Percentiles rank a stretch among this genome's conserved stretches.
Evolutionary conservation across 345 rosid species (phyloP).

Genomic region (Eucalyptus dawsonii): DNA sequence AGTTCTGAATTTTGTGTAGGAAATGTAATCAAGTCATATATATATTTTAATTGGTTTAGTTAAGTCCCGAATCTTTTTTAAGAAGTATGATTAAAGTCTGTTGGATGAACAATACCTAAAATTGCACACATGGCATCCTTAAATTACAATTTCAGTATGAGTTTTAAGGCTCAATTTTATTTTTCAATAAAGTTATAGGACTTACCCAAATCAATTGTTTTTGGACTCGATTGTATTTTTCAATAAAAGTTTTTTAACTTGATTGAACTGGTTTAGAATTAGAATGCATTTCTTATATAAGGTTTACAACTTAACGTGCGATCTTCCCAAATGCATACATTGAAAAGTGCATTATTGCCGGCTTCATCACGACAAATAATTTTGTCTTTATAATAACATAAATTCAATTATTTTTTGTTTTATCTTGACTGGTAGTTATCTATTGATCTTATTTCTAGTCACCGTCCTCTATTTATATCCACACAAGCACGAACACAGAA

Average conservation of each 20-base stretch:
- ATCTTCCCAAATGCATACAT: neutral
- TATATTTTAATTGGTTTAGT: too few species aligned
- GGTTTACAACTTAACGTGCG: neutral
- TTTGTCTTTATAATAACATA: neutral
- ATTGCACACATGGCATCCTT: too few species aligned
- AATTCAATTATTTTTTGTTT: neutral
- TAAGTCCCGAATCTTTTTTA: too few species aligned
- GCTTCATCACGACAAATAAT: neutral
- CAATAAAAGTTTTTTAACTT: neutral
- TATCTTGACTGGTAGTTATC: neutral
- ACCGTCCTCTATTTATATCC: neutral
- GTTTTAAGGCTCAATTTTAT: too few species aligned
- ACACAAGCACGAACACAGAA: neutral
- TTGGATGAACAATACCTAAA: too few species aligned
- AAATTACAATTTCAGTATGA: too few species aligned
- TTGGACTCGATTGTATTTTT: neutral
- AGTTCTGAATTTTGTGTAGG: too few species aligned
- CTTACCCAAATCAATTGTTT: neutral
- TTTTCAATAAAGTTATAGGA: too few species aligned
- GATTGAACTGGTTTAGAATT: neutral
- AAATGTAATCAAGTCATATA: too few species aligned
- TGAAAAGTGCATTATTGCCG: neutral
- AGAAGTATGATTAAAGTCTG: too few species aligned
- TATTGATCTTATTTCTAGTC: neutral
- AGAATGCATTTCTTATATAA: neutral